Evolutionary conservation across 108 stramenopile genomes (phyloP), one percentile per base, ranked within the genome.

Genomic region (Skeletonema potamos): DNA sequence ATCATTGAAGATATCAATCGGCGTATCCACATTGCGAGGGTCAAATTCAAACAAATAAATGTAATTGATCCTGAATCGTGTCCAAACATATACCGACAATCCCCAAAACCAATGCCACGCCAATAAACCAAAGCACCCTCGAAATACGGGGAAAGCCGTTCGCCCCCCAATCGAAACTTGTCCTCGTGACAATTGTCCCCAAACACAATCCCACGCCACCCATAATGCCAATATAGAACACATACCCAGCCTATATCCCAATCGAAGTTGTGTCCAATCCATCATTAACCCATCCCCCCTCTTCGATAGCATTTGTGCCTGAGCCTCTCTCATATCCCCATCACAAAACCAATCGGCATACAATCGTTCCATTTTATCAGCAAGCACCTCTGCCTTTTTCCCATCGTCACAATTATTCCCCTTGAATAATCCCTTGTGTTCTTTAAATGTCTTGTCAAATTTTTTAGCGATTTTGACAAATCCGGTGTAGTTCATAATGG

Each of bases 71-170:
- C 74, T 62, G 62, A 83, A 89, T 11, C 91, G 68, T 10, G 82
- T 85, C 96, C 97, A 97, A 27, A 93, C 76, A 61, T 92, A 93
- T 8, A 92, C 92, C 39, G 83, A 80, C 27, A 87, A 54, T 6
- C 95, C 97, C 97, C 97, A 97, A 70, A 86, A 93, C 97, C 97
- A 97, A 73, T 95, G 94, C 73, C 94, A 74, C 17, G 91, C 71
- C 36, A 97, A 66, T 29, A 97, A 58, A 41, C 94, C 97, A 58
- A 92, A 94, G 61, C 92, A 92, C 12, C 83, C 97, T 13, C 97
- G 86, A 72, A 95, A 97, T 11, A 97, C 92, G 12, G 93, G 91
- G 77, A 95, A 97, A 32, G 93, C 96, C 8, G 89, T 66, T 51
- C 89, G 81, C 37, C 86, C 90, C 24, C 92, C 92, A 61, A 97